A percentile compares a stretch with the other conserved stretches of the same genome.
Conservation (phyloP, 164 flowering plant genomes). For the Buxus sempervirens region DNA sequence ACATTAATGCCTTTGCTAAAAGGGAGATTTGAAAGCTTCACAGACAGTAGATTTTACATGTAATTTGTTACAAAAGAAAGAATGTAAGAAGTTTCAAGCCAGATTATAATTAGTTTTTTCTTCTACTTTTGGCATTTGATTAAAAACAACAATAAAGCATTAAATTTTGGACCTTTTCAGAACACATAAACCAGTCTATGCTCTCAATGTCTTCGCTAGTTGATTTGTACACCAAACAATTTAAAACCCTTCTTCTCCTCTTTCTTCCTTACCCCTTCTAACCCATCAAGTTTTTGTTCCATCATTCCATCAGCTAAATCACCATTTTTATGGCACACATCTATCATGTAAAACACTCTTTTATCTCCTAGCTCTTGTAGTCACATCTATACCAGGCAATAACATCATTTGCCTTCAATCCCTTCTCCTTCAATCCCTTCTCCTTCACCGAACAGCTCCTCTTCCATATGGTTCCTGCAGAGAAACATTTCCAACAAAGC, state of each 20-base stretch:
- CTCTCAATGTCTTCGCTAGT: neutral
- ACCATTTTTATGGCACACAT: too few species aligned
- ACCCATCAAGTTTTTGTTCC: too few species aligned
- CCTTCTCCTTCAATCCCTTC: constrained; percentile 9
- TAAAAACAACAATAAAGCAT: neutral
- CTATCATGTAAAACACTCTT: too few species aligned
- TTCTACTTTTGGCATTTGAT: too few species aligned
- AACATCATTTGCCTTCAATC: neutral
- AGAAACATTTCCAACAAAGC: too few species aligned
- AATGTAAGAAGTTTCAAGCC: too few species aligned
- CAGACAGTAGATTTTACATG: too few species aligned
- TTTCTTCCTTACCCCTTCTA: neutral
- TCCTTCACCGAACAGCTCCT: constrained; percentile 19
- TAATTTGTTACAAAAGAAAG: too few species aligned
- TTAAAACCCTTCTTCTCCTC: neutral
- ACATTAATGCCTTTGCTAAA: too few species aligned
- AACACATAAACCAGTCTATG: neutral
- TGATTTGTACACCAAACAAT: neutral
- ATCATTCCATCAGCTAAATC: too few species aligned
- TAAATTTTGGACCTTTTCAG: neutral
- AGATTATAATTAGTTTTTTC: too few species aligned
- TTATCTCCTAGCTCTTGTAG: neutral
- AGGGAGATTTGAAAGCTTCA: too few species aligned
- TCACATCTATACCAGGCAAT: constrained; percentile 1
- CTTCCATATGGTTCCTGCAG: constrained; percentile 15